Conservation (phyloP, 2,329 filamentous ascomycete species). For the Talaromyces islandicus region DNA sequence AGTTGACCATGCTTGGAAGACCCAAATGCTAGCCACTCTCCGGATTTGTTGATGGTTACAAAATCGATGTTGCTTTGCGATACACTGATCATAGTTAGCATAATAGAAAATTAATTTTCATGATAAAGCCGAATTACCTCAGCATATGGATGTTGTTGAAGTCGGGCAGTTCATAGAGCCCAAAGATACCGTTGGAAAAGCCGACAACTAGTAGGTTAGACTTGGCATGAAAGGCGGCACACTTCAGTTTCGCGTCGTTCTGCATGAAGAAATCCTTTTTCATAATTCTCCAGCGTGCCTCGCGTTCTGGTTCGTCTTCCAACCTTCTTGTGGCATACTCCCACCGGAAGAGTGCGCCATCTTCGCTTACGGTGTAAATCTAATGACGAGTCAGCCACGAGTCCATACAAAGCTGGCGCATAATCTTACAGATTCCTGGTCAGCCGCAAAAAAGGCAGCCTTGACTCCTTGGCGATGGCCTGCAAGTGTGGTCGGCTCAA, state of each 20-base stretch:
- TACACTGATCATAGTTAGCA: constrained; percentile 56
- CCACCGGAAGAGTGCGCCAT: constrained; percentile 95
- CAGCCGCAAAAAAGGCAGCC: constrained; percentile 92
- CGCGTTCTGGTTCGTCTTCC: constrained; percentile 56
- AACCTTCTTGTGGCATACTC: constrained; percentile 65
- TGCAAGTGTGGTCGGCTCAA: constrained; percentile 80
- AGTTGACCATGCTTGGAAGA: constrained; percentile 92
- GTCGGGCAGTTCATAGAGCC: constrained; percentile 89
- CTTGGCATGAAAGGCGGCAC: constrained; percentile 79
- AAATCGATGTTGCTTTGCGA: constrained; percentile 96
- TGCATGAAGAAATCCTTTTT: constrained; percentile 92
- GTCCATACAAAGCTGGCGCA: not conserved
- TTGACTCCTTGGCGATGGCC: constrained; percentile 87
- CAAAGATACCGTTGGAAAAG: constrained; percentile 91
- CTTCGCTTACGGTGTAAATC: constrained; percentile 94
- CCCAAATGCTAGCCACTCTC: constrained; percentile 95
- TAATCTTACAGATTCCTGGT: constrained; percentile 67
- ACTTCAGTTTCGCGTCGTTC: constrained; percentile 76
- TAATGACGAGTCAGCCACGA: constrained; percentile 15
- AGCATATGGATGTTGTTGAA: constrained; percentile 91
- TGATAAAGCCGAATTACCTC: constrained; percentile 31
- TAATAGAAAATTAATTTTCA: not conserved
- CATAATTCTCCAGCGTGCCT: constrained; percentile 85
- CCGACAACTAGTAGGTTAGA: constrained; percentile 93
- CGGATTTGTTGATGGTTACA: constrained; percentile 87